These are phyloP conservation scores for Termitomyces sp. DNA, from an alignment of 768 basidiomycete genomes.

Conservation along the genomic window DNA sequence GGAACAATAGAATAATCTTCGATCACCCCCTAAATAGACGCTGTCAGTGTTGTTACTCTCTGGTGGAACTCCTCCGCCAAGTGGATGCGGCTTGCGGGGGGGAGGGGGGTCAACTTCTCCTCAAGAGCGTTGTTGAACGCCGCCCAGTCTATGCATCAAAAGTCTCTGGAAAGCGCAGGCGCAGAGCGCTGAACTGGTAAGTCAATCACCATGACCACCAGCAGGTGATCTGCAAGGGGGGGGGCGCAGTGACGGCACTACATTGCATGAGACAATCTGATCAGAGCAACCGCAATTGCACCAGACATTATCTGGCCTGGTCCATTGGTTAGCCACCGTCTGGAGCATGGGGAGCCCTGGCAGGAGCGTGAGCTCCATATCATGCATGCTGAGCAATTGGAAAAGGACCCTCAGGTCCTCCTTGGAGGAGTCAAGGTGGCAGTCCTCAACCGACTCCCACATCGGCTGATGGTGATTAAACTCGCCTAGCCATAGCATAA, in stretches of 20 bases:
- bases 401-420: no score
- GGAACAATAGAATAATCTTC: background rate
- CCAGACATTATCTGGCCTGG: background rate
- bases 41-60: background rate
- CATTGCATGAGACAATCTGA: background rate
- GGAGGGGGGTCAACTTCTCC: background rate
- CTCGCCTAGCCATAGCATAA: no score
- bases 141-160: background rate
- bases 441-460: no score
- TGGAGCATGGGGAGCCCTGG: background rate
- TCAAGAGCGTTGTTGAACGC: background rate
- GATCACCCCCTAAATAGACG: background rate
- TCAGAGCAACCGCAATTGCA: background rate
- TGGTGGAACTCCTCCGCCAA: background rate
- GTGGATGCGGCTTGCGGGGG: background rate
- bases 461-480: no score
- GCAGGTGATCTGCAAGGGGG: background rate
- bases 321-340: background rate
- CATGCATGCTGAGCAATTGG: background rate
- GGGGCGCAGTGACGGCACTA: background rate
- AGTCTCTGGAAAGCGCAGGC: background rate
- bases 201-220: background rate
- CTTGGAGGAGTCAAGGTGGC: no score
- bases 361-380: background rate
- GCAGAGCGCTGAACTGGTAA: background rate